A percentile compares a stretch with the other conserved stretches of the same genome.
phyloP scores from a whole-genome alignment of 2,329 filamentous ascomycete genomes.

The Hirsutella rhossiliensis region DNA sequence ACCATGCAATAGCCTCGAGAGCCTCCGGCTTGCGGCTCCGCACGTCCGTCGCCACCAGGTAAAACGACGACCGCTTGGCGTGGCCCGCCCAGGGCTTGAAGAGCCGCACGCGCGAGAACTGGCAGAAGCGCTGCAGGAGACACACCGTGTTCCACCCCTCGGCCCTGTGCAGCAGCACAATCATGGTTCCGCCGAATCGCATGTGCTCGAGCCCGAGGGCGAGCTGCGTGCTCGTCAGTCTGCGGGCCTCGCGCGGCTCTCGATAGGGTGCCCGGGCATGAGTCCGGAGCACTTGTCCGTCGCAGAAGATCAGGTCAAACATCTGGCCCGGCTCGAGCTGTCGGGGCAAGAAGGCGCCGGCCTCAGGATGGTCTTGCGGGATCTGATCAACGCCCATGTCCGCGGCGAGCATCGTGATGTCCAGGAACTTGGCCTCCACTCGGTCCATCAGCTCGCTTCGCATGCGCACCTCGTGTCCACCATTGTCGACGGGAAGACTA shows the following conservation, averaged over 20 bases:
- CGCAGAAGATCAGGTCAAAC: conserved; percentile 34
- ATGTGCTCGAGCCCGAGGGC: conserved; percentile 33
- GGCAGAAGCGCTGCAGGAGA: conserved; percentile 24
- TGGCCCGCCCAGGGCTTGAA: conserved; percentile 32
- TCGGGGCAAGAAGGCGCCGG: conserved; percentile 8
- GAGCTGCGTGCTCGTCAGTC: conserved; percentile 26
- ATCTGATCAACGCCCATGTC: conserved; percentile 27
- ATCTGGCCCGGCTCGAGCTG: conserved; percentile 10
- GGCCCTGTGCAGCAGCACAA: conserved; percentile 36
- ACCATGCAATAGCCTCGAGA: conserved; percentile 20
- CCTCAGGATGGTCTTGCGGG: conserved; percentile 16
- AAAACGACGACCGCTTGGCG: conserved; percentile 35
- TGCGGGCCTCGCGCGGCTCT: conserved; percentile 19
- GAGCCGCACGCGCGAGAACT: conserved; percentile 28
- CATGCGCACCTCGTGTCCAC: conserved; percentile 28
- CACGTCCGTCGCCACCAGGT: conserved; percentile 35
- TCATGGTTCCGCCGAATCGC: conserved; percentile 32
- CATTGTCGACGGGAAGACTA: conserved; percentile 24
- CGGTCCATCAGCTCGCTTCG: background rate
- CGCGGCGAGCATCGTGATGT: conserved; percentile 38
- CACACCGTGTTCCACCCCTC: conserved; percentile 26
- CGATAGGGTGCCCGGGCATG: conserved; percentile 21
- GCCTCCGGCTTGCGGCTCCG: conserved; percentile 19
- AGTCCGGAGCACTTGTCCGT: conserved; percentile 31
- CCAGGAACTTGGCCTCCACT: conserved; percentile 18